These are phyloP conservation scores for Geopyxis carbonaria DNA, from an alignment of 495 filamentous ascomycete species.

Conservation along the genomic window DNA sequence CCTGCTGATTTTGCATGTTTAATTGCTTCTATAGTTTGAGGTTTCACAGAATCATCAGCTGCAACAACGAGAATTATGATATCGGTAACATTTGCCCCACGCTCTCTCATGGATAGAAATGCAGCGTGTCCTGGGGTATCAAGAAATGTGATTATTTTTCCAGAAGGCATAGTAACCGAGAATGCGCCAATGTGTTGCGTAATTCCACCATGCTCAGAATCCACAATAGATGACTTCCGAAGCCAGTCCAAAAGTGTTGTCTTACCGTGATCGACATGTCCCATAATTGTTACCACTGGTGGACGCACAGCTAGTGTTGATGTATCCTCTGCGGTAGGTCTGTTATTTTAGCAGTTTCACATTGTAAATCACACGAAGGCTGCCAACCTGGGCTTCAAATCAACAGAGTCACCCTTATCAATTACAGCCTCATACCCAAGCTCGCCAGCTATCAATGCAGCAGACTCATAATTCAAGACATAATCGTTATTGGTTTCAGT, in stretches of 20 bases:
- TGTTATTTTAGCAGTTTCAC: slow-evolving; percentile 6
- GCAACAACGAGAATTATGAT: slow-evolving; percentile 94
- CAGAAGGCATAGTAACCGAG: slow-evolving; percentile 67
- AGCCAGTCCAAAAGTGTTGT: slow-evolving; percentile 91
- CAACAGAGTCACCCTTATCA: slow-evolving; percentile 46
- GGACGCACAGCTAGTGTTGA: slow-evolving; percentile 55
- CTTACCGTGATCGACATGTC: slow-evolving; percentile 97
- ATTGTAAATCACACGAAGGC: neutral
- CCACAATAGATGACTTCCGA: slow-evolving; percentile 78
- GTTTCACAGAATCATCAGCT: slow-evolving; percentile 93
- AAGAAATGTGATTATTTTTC: slow-evolving; percentile 84
- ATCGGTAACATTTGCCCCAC: slow-evolving; percentile 90
- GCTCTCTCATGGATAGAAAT: slow-evolving; percentile 87
- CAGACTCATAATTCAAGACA: slow-evolving; percentile 75
- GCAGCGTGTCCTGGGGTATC: slow-evolving; percentile 95
- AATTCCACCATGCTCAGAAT: slow-evolving; percentile 86
- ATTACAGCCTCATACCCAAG: slow-evolving; percentile 84
- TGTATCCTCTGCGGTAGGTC: slow-evolving; percentile 52
- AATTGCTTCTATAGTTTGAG: slow-evolving; percentile 90
- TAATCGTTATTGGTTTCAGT: slow-evolving; percentile 62
- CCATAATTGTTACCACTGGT: slow-evolving; percentile 98
- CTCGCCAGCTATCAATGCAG: slow-evolving; percentile 77
- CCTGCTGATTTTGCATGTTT: slow-evolving; percentile 81
- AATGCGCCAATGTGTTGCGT: slow-evolving; percentile 99
- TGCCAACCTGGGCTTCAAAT: slow-evolving; percentile 50